Base-by-base conservation (phyloP, 176 grass and related monocot genomes). In the Cymbopogon citratus region DNA sequence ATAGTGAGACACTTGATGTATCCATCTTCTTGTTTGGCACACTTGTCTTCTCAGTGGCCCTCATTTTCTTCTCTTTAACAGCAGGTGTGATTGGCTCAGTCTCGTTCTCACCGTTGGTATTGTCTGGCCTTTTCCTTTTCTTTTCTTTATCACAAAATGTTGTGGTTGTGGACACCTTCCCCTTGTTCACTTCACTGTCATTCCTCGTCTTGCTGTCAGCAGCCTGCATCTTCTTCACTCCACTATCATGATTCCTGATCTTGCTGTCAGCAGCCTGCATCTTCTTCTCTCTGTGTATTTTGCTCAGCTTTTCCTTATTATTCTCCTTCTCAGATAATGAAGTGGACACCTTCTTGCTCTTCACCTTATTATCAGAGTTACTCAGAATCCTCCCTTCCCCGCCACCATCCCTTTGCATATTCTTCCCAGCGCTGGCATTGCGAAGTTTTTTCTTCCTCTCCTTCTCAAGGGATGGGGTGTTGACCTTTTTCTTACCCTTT, bases 51-150 rank as follows among this genome's bases (percentile, higher is more conserved):
- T 52, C 54, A 79, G 11, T 39, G 15, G 26, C 39, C 11, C 27
- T 19, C 48, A 36, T 46, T 81, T 67, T 76, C 70, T 67, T 86
- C 70, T 74, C 43, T 12, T 68, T 88, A 39, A 33, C 74, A 61
- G 7, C 18, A 85, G 19, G 25, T 62, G 38, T 21, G 13, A 35
- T 48, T 67, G 74, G 38, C 0, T 10, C 27, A 35, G 12, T 48
- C 27, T 18, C 66, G 15, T 84, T 76, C 10, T 39, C 19, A 40
- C 0, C 23, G 0, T 2, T 11, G 31, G 43, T 38, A 23, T 24
- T 59, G 56, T 11, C 26, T 13, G 7, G 12, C 23, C 1, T 64
- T 46, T n/a, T 72, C 67, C 34, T 65, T 27, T 27, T 43, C 68
- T 54, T 72, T 21, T 33, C 56, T 59, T 65, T 79, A 43, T 39